Evolutionary conservation across 345 rosid species (phyloP).

Genomic region (Mercurialis annua): DNA sequence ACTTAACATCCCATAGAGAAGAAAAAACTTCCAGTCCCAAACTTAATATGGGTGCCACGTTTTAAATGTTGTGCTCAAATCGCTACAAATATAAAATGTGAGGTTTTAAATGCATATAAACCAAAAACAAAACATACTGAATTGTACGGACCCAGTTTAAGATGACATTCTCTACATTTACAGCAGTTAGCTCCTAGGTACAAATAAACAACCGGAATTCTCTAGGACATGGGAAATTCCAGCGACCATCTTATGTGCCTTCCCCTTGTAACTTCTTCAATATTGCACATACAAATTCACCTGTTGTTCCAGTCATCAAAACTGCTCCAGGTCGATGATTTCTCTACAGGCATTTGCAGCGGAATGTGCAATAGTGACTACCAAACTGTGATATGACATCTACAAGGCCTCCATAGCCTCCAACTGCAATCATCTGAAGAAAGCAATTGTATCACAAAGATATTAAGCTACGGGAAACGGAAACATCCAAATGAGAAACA

Average conservation of each 20-base stretch:
- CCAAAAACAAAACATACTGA: no score
- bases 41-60: no score
- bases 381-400: slow-evolving; percentile 88
- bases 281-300: neutral
- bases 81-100: no score
- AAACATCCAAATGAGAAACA: no score
- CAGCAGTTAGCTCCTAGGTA: no score
- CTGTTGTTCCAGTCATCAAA: neutral
- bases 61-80: no score
- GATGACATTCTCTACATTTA: no score
- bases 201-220: neutral
- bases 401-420: slow-evolving; percentile 89
- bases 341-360: slow-evolving; percentile 36
- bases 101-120: no score
- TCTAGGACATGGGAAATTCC: neutral
- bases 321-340: neutral
- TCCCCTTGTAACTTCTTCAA: neutral
- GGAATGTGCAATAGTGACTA: slow-evolving; percentile 89
- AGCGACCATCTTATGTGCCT: no score
- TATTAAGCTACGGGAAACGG: neutral
- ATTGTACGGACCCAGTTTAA: no score
- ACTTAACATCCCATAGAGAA: no score
- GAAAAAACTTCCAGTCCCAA: no score
- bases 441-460: neutral
- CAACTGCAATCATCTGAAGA: slow-evolving; percentile 66